Base-by-base conservation (phyloP, 345 rosid species). In the Euphorbia pulcherrima region DNA sequence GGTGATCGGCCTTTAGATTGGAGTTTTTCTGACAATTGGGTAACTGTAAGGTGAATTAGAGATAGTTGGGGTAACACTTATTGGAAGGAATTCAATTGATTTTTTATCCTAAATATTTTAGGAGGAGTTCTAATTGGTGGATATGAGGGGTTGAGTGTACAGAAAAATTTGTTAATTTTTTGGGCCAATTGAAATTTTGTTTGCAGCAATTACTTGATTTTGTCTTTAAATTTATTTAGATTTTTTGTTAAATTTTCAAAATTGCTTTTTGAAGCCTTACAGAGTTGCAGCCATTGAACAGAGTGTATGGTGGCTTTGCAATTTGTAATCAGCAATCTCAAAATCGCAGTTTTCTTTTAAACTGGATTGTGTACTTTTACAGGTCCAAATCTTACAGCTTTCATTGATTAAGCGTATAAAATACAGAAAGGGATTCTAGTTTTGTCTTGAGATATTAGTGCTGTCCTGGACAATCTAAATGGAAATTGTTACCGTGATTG, bases 21-120 rank as follows among this genome's bases (percentile, higher is more conserved):
- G 76, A 14, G 28, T 5, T 28, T 28, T 40, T 67, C 72, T 16
- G 57, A n/a, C 2, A 52, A 37, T 8, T 73, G 76, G 76, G 13
- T 73, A 54, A 60, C 33, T 3, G 67, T 67, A 11, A 73, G 76
- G 10, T 73, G 67, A 44, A 67, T 12, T 46, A 24, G 71, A 58
- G 64, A 24, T 17, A 8, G 54, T 8, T 33, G 7, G 8, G 53
- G 20, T 23, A 8, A 47, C 44, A 24, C 54, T 23, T 3, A 70
- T 57, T 33, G 35, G 69, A 72, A 35, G 64, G 35, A 7, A 57
- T 56, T 30, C 30, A 14, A 20, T 18, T 44, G 30, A 41, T n/a
- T 35, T 23, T 46, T 20, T n/a, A n/a, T n/a, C 17, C 18, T 35
- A 44, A 53, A 46, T 17, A 40, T 20, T 53, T 39, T 44, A 40